Evolutionary conservation across 2,329 filamentous ascomycete species (phyloP).

Genomic region (Claviceps sp.): DNA sequence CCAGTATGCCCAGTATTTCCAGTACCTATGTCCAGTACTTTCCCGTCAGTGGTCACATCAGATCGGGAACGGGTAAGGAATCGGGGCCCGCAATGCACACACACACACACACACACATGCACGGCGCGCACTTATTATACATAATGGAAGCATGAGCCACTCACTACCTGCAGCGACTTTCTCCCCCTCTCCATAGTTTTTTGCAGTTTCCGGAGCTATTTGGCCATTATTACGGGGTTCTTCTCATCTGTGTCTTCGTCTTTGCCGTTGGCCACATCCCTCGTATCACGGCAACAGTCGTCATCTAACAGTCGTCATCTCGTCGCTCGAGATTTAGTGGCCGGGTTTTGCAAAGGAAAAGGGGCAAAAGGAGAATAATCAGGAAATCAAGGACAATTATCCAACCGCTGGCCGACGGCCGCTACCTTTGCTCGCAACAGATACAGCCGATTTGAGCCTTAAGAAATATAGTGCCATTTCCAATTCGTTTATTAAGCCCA

Average conservation of each 20-base stretch:
- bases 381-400: constrained; percentile 10
- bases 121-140: constrained; percentile 18
- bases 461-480: not conserved
- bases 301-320: constrained; percentile 4
- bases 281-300: constrained; percentile 14
- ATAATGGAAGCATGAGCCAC: constrained; percentile 34
- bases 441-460: not conserved
- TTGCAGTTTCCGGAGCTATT: constrained; percentile 25
- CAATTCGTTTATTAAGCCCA: not conserved
- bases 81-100: too few relatives aligned
- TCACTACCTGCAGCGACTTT: constrained; percentile 25
- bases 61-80: not conserved
- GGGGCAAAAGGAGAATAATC: not conserved
- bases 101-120: too few relatives aligned
- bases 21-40: not conserved
- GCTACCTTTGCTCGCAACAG: not conserved
- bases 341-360: not conserved
- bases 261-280: constrained; percentile 1
- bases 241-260: constrained; percentile 7
- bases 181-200: constrained; percentile 14
- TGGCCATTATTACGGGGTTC: constrained; percentile 19
- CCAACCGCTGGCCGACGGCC: constrained; percentile 26
- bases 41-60: not conserved
- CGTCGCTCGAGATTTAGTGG: not conserved
- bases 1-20: too few relatives aligned